Evolutionary conservation across 345 rosid species (phyloP).

Genomic region (Citrus medica): DNA sequence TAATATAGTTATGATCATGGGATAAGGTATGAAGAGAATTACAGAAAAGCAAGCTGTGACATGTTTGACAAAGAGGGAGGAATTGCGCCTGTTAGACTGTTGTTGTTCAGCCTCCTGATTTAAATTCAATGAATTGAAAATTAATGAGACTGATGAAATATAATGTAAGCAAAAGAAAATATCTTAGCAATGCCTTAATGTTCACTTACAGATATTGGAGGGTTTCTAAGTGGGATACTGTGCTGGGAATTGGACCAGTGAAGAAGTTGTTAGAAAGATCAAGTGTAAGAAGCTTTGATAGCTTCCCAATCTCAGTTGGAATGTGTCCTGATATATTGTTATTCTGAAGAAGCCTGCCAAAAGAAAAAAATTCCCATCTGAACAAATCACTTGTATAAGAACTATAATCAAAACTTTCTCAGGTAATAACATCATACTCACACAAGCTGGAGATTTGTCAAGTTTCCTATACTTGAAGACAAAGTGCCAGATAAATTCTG

Average conservation of each 20-base stretch:
- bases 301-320: slow-evolving; percentile 71
- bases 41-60: slow-evolving; percentile 83
- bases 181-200: background rate
- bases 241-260: slow-evolving; percentile 59
- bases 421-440: slow-evolving; percentile 33
- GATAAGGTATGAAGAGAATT: slow-evolving; percentile 24
- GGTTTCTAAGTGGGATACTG: slow-evolving; percentile 45
- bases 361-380: slow-evolving; percentile 4
- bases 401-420: background rate
- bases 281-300: slow-evolving; percentile 65
- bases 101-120: slow-evolving; percentile 76
- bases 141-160: slow-evolving; percentile 2
- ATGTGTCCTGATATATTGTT: slow-evolving; percentile 74
- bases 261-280: slow-evolving; percentile 83
- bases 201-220: slow-evolving; percentile 76
- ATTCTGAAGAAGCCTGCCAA: slow-evolving; percentile 67
- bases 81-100: slow-evolving; percentile 66
- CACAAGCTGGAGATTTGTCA: slow-evolving; percentile 80
- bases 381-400: background rate
- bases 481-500: slow-evolving; percentile 75
- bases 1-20: background rate
- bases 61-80: slow-evolving; percentile 73
- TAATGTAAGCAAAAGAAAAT: background rate
- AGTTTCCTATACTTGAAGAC: slow-evolving; percentile 64
- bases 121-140: slow-evolving; percentile 11